Percentiles rank a stretch among this genome's conserved stretches.
Evolutionary conservation across 2,329 filamentous ascomycete genomes (phyloP).

Genomic region (Sphaceloma murrayae): DNA sequence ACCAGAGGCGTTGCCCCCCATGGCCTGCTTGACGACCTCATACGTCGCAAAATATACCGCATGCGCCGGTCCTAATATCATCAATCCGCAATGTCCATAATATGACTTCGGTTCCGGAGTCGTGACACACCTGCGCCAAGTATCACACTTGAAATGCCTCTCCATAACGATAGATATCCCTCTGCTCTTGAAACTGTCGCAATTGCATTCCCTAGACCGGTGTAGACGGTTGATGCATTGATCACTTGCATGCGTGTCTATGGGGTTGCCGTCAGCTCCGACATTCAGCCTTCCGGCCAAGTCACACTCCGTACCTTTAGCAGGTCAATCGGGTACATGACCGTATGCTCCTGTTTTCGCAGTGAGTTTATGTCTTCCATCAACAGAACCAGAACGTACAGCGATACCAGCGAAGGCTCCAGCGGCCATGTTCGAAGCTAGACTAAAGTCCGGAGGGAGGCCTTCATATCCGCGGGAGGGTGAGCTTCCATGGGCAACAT

Average conservation of each 20-base stretch:
- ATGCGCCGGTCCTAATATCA: constrained; percentile 70
- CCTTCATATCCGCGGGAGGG: constrained; percentile 63
- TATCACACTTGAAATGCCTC: constrained; percentile 91
- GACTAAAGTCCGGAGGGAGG: constrained; percentile 86
- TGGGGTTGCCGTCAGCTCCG: background rate
- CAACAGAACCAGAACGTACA: constrained; percentile 45
- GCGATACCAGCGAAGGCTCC: constrained; percentile 96
- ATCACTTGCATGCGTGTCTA: constrained; percentile 98
- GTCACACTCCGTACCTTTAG: constrained; percentile 65
- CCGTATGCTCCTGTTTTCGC: constrained; percentile 71
- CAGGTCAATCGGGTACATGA: constrained; percentile 97
- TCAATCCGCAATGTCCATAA: constrained; percentile 24
- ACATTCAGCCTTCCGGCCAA: constrained; percentile 2
- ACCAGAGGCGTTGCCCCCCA: constrained; percentile 81
- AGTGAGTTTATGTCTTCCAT: constrained; percentile 6
- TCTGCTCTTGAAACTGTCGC: constrained; percentile 86
- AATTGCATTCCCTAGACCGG: constrained; percentile 82
- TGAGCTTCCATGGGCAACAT: too few relatives aligned
- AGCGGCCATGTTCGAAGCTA: constrained; percentile 88
- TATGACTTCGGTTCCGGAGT: constrained; percentile 6
- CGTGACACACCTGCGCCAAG: constrained; percentile 67
- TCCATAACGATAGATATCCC: constrained; percentile 85
- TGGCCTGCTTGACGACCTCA: constrained; percentile 90
- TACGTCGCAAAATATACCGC: constrained; percentile 98
- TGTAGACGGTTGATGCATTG: constrained; percentile 76